Conservation (phyloP, 139 green algal genomes). For the Closterium sp. region DNA sequence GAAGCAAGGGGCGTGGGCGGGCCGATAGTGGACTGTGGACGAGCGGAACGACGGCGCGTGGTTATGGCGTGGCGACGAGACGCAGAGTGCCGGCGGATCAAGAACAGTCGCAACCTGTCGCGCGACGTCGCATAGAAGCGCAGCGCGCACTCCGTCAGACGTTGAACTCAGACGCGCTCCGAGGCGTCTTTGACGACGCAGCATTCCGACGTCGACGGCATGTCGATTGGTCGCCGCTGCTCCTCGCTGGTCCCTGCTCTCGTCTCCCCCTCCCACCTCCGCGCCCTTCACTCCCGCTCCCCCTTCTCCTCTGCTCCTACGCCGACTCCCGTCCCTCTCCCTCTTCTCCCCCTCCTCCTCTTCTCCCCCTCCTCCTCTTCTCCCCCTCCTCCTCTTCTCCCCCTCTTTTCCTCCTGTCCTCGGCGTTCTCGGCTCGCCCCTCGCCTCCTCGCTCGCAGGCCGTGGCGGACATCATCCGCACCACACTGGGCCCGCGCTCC, state of each 20-base stretch:
- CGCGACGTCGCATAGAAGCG: too few species aligned
- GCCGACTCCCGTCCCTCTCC: not conserved
- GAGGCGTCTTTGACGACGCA: too few species aligned
- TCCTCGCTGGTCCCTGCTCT: not conserved
- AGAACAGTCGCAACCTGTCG: too few species aligned
- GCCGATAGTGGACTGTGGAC: too few species aligned
- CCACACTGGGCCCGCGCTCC: slow-evolving; percentile 89
- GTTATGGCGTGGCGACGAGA: too few species aligned
- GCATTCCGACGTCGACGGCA: too few species aligned
- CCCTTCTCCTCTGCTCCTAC: not conserved
- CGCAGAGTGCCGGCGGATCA: too few species aligned
- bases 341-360: not conserved
- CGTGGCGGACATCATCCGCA: slow-evolving; percentile 96
- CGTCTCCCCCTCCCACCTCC: not conserved
- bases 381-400: not conserved
- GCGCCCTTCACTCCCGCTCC: not conserved
- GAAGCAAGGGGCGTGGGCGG: too few species aligned
- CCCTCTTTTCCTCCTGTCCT: not conserved
- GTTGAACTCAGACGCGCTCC: too few species aligned
- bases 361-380: not conserved
- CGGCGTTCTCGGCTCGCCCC: not conserved
- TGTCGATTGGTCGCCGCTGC: too few species aligned
- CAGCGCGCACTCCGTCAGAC: too few species aligned
- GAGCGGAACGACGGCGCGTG: too few species aligned
- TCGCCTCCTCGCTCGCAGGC: slow-evolving; percentile 51